Evolutionary conservation across 495 filamentous ascomycete genomes (phyloP), one percentile per base, ranked within the genome.

Genomic region (Penicillium fimorum): DNA sequence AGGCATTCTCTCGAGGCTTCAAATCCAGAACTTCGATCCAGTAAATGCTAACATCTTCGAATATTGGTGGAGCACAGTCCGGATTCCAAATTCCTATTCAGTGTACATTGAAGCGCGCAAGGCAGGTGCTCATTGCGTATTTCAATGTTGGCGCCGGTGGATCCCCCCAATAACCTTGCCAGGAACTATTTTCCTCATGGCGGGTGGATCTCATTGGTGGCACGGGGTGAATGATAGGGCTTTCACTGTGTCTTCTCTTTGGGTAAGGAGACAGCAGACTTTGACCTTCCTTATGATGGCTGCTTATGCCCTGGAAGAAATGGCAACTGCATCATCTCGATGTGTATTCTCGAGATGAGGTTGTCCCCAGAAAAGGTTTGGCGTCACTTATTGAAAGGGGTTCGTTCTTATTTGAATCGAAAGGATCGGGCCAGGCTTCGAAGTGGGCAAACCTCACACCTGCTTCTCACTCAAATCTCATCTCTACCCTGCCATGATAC

Each of bases 121-220:
- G 33, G 18, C 17, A 55, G 49, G 50, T 43, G 32, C 38, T 42
- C 2, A 6, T 40, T 53, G 38, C 24, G 30, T 24, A 27, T 53
- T 37, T 17, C 30, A 12, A 25, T 32, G 45, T 47, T 20, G 45
- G 45, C 27, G 45, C 22, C 38, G 38, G 60, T 66, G 50, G 61
- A 64, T 57, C 58, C 56, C 24, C 58, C 70, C 63, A 72, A 67
- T 71, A 53, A 53, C 25, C 18, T 61, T 38, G 50, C 44, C 50
- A 61, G 70, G 68, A 64, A 64, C 30, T 44, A 48, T 64, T 71
- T 68, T 70, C 68, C 66, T 44, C 29, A 47, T 46, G 40, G 37
- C 22, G 1, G 30, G 52, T 43, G 53, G 30, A 50, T 61, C 69
- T 60, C 62, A 70, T 66, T 65, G 65, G 60, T 58, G 55, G 47